Evolutionary conservation across 2,329 filamentous ascomycete species (phyloP).

Genomic region (Alternaria panax): DNA sequence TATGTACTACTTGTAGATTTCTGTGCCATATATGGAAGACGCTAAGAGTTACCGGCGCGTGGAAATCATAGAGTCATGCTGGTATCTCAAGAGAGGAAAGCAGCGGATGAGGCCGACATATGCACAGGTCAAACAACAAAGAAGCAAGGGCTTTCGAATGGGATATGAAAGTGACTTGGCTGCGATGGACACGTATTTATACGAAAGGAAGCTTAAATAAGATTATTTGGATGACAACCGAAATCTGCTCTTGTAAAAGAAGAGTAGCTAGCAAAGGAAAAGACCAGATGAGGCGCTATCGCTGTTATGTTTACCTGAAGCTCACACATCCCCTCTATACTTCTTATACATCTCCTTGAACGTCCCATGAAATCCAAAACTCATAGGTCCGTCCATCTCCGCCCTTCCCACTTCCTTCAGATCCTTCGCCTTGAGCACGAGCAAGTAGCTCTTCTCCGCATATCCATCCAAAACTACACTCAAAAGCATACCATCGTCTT

Average conservation of each 20-base stretch:
- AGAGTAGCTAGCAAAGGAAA: neutral
- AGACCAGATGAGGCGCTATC: too few relatives aligned
- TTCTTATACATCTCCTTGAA: conserved; percentile 47
- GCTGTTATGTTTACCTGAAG: too few relatives aligned
- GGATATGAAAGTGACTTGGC: neutral
- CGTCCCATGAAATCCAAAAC: conserved; percentile 70
- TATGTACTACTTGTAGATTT: too few relatives aligned
- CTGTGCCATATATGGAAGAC: too few relatives aligned
- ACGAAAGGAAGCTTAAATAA: neutral
- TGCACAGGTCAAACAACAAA: neutral
- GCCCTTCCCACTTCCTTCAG: conserved; percentile 71
- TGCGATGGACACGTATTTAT: neutral
- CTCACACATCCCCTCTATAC: conserved; percentile 26
- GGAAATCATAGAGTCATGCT: too few relatives aligned
- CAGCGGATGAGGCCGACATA: neutral
- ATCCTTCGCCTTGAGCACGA: conserved; percentile 69
- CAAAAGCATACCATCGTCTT: conserved; percentile 70
- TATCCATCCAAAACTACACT: conserved; percentile 70
- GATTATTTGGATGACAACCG: neutral
- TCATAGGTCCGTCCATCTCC: conserved; percentile 66
- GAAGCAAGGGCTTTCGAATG: neutral
- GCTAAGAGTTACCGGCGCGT: too few relatives aligned
- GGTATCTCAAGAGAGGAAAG: too few relatives aligned
- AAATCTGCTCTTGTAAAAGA: neutral
- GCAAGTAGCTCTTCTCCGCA: conserved; percentile 67